These are phyloP conservation scores for Zizania palustris DNA, from an alignment of 202 grass and related monocot genomes.

Conservation along the genomic window DNA sequence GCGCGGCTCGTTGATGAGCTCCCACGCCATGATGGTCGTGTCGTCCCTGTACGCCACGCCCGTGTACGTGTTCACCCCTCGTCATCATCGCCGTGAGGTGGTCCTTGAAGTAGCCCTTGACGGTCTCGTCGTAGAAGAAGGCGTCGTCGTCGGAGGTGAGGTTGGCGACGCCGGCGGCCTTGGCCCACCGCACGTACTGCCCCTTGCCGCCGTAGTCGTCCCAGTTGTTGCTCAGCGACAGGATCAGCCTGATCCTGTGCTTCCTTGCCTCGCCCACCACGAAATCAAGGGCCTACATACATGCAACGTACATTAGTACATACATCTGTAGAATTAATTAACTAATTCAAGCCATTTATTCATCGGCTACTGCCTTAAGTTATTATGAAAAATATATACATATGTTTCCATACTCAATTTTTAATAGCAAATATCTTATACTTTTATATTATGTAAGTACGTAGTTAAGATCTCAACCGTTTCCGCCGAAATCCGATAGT, in stretches of 20 bases:
- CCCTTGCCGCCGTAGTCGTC: conserved; percentile 67
- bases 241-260: conserved; percentile 60
- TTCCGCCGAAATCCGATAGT: no score
- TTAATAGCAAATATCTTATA: no score
- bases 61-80: conserved; percentile 67
- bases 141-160: conserved; percentile 59
- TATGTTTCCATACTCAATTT: no score
- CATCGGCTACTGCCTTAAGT: not conserved
- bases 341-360: not conserved
- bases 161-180: conserved; percentile 41
- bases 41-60: conserved; percentile 71
- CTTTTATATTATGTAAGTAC: no score
- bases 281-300: conserved; percentile 76
- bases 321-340: not conserved
- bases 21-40: conserved; percentile 75
- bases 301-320: no score
- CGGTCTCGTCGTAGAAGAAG: conserved; percentile 62
- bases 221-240: conserved; percentile 69
- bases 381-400: not conserved
- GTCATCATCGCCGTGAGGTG: conserved; percentile 57
- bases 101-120: conserved; percentile 62
- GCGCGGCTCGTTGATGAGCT: conserved; percentile 74
- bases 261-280: conserved; percentile 70
- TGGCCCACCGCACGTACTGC: conserved; percentile 70
- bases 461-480: no score